phyloP scores from a whole-genome alignment of 768 basidiomycete species.

The Solioccasus polychromus region DNA sequence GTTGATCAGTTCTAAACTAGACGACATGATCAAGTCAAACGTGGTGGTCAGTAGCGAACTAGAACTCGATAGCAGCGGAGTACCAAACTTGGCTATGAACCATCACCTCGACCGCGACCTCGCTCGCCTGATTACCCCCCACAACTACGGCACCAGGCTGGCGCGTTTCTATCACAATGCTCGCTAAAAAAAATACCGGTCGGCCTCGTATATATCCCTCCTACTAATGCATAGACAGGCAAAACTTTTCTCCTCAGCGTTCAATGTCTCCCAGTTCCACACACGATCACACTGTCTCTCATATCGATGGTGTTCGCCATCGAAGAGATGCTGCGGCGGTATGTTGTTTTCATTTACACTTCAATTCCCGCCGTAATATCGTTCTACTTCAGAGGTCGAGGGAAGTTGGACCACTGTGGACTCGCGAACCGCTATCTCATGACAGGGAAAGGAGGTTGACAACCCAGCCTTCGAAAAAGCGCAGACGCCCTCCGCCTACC shows the following conservation, averaged over 20 bases:
- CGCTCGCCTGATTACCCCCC: constrained; percentile 25
- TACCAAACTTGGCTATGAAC: constrained; percentile 31
- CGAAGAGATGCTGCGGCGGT: constrained; percentile 22
- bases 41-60: constrained; percentile 14
- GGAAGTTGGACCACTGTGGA: constrained; percentile 18
- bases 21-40: constrained; percentile 47
- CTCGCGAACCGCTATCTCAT: constrained; percentile 21
- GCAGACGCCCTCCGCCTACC: constrained; percentile 20
- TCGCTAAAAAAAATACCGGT: constrained; percentile 21
- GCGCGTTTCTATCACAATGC: constrained; percentile 29
- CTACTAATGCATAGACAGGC: constrained; percentile 5
- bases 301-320: constrained; percentile 7
- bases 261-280: constrained; percentile 8
- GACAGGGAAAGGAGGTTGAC: constrained; percentile 24
- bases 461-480: constrained; percentile 17
- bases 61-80: constrained; percentile 34
- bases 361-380: constrained; percentile 11
- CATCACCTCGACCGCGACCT: constrained; percentile 29
- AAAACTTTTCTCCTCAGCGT: constrained; percentile 13
- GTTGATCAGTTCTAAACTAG: constrained; percentile 93
- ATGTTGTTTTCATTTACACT: constrained; percentile 13
- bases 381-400: constrained; percentile 19
- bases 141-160: constrained; percentile 34
- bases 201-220: constrained; percentile 27
- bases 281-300: constrained; percentile 13